Base-by-base conservation (phyloP, 2,329 filamentous ascomycete genomes). In the Lasiodiplodia sp. region DNA sequence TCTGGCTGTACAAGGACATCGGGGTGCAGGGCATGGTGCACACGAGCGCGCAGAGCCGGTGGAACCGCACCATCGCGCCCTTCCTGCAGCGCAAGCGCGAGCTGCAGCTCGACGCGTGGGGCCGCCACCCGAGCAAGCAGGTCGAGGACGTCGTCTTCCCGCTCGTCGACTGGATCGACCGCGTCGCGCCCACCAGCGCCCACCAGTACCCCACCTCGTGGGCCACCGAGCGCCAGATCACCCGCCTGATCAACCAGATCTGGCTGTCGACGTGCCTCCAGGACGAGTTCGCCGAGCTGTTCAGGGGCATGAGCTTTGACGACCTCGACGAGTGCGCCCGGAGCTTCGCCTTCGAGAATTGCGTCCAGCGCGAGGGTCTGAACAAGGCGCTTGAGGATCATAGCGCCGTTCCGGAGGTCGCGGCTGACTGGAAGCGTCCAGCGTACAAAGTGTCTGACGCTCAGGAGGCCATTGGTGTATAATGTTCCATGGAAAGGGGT, bases 81-180 rank as follows among this genome's bases (percentile, higher is more conserved):
- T 87, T 89, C 66, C 74, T 89, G 0, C 81, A 83, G 58, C 89
- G 88, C 79, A 89, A 90, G 74, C 80, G 83, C 10, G 72, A 74
- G 0, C 78, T 87, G 2, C 84, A 85, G 28, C 78, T 88, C 2
- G 87, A 89, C 73, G 83, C 83, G 18, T 89, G 87, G 87, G 87
- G 86, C 0, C 76, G 79, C 53, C 76, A 78, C 47, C 80, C 74
- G 2, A 72, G 67, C 21, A 71, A 70, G 38, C 67, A 84, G 69
- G 81, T 86, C 0, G 82, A 86, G 62, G 79, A 82, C 18, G 80
- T 82, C 1, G 73, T 81, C 52, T 75, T 78, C 4, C 82, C 83
- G 1, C 71, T 78, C 2, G 74, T 75, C n/a, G 73, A 74, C 3
- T 77, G 73, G 65, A 76, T 78, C 28, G 73, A 77, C 49, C 69